These are phyloP conservation scores for Cytospora chrysosperma DNA, from an alignment of 2,329 filamentous ascomycete genomes.

Conservation along the genomic window DNA sequence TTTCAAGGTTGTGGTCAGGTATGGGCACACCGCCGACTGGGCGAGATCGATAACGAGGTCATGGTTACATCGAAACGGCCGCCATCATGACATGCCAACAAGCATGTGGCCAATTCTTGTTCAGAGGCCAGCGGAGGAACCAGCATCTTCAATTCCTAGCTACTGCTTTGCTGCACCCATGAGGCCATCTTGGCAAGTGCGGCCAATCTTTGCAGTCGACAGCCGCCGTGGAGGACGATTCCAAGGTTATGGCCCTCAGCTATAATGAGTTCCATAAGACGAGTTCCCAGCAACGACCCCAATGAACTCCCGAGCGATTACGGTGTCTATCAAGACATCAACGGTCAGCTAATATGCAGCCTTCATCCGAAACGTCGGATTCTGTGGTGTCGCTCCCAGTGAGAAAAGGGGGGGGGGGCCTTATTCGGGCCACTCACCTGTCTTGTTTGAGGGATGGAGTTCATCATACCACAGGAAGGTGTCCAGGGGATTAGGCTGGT, in stretches of 20 bases:
- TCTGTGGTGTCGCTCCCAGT: no score
- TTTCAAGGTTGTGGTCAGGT: neutral
- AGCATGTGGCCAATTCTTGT: no score
- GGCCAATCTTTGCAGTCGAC: neutral
- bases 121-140: no score
- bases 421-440: conserved; percentile 47
- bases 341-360: neutral
- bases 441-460: conserved; percentile 68
- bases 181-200: neutral
- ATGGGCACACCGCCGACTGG: neutral
- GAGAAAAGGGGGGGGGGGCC: no score
- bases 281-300: conserved; percentile 27
- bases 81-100: no score
- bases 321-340: conserved; percentile 25
- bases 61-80: neutral
- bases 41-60: neutral
- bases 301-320: conserved; percentile 32
- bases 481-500: conserved; percentile 45
- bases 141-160: no score
- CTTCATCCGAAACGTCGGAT: no score
- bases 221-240: no score
- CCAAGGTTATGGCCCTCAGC: no score
- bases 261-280: conserved; percentile 25
- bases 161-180: neutral
- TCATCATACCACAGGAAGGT: conserved; percentile 72